phyloP scores from a whole-genome alignment of 1,284 basidiomycete species.

The Coniferiporia sulphurascens region DNA sequence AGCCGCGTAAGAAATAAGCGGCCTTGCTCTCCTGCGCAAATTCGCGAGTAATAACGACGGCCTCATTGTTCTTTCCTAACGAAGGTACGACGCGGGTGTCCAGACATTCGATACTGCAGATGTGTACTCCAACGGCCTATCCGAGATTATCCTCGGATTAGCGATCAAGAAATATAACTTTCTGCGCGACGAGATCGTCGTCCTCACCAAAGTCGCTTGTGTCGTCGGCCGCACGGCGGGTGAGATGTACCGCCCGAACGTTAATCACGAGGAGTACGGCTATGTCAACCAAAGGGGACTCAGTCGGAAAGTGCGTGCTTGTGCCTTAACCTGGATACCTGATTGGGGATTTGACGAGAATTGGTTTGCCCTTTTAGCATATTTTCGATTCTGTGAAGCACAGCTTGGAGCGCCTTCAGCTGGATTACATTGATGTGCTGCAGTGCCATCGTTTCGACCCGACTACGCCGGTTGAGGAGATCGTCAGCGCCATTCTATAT shows the following conservation, averaged over 20 bases:
- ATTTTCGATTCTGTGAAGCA: conserved; percentile 42
- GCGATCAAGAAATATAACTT: conserved; percentile 40
- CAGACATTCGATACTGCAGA: conserved; percentile 42
- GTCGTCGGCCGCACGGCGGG: too few species aligned
- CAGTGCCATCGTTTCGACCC: conserved; percentile 30
- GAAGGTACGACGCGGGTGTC: conserved; percentile 30
- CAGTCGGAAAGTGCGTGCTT: conserved; percentile 32
- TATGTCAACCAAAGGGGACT: conserved; percentile 37
- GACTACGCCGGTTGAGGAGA: conserved; percentile 23
- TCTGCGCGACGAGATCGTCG: conserved; percentile 38
- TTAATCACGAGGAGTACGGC: conserved; percentile 25
- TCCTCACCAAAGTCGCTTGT: conserved; percentile 33
- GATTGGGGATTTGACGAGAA: background rate
- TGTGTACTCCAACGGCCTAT: conserved; percentile 38
- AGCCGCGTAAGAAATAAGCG: background rate
- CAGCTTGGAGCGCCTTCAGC: conserved; percentile 36
- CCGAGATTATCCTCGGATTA: conserved; percentile 41
- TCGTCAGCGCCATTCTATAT: conserved; percentile 9
- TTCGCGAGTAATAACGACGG: too few species aligned
- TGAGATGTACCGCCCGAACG: too few species aligned
- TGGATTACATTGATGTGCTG: conserved; percentile 43
- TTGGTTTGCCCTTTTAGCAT: conserved; percentile 27
- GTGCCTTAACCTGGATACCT: conserved; percentile 17
- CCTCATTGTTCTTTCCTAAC: too few species aligned
- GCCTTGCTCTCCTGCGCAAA: background rate